Evolutionary conservation across 768 basidiomycete species (phyloP), one percentile per base, ranked within the genome.

Genomic region (Lentinula raphanica): DNA sequence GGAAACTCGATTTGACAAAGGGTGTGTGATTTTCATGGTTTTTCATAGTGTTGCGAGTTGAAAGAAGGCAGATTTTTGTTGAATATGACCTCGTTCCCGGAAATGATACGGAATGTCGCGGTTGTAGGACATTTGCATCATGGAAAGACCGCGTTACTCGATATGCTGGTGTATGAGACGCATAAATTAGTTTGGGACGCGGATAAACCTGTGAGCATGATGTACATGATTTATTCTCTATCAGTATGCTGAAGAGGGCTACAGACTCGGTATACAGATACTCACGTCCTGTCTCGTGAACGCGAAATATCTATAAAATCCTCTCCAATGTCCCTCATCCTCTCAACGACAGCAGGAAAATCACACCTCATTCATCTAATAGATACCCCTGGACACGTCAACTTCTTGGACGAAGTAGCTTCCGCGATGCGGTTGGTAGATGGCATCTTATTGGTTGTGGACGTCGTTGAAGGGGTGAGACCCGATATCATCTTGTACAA

Each of bases 351-450:
- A 13, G 75, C 81, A 44, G 93, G 94, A 57, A 98, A 98, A 75
- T 97, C 94, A 1, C 90, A 95, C 71, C 79, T 99, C 21, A 70
- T 98, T 54, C 95, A 99, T 71, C 71, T 98, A 29, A 87, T 99
- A 65, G 97, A 99, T 71, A 98, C 97, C 0, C 97, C 97, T 3
- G 97, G 97, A 32, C 97, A 99, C 66, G 92, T 95, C 59, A 98
- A 98, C 72, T 98, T 99, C 68, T 84, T 95, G n/a, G 97, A 99
- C 67, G 97, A 99, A 72, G 94, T 94, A 21, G 95, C 94, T 1
- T 84, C 88, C 6, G 80, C 92, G 7, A 84, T 95, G 58, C 83
- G 97, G 44, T 74, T 98, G 38, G 87, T 83, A 17, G 97, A 99
- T 68, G 97, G 97, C 32, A 85, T 97, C 45, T 72, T 98, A 1